These are phyloP conservation scores for Stephanodiscus minutulus DNA, from an alignment of 108 stramenopile species.

Conservation along the genomic window DNA sequence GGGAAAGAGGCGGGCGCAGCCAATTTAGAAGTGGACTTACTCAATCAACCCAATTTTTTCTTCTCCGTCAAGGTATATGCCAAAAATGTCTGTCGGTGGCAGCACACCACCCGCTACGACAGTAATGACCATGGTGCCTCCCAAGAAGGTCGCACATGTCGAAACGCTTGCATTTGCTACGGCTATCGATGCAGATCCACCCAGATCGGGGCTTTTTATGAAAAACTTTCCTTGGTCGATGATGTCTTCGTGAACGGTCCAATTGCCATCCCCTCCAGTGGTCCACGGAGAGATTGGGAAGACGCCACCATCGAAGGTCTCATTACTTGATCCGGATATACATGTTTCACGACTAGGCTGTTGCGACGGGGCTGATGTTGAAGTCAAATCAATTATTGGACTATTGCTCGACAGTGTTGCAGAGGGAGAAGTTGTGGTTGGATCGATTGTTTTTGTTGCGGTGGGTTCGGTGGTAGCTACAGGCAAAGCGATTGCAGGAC, in stretches of 20 bases:
- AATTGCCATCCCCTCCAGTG: conserved; percentile 28
- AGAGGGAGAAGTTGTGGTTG: background rate
- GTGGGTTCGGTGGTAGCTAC: background rate
- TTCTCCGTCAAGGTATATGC: conserved; percentile 11
- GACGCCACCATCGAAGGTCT: conserved; percentile 26
- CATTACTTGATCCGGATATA: background rate
- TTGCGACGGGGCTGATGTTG: background rate
- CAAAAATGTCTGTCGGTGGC: background rate
- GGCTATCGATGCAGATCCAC: background rate
- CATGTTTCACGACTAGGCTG: background rate
- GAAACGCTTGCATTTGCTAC: conserved; percentile 30
- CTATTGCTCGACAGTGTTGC: background rate
- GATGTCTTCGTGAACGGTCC: conserved; percentile 29
- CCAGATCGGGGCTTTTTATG: conserved; percentile 41
- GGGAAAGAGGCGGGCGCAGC: background rate
- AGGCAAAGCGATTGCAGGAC: background rate
- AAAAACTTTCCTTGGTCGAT: conserved; percentile 23
- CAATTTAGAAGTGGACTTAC: background rate
- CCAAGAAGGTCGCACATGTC: conserved; percentile 17
- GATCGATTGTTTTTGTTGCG: background rate
- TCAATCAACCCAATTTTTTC: background rate
- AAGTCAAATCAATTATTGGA: background rate
- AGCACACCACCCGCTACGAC: conserved; percentile 8
- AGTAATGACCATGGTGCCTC: conserved; percentile 12
- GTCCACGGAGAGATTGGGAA: conserved; percentile 43